Base-by-base conservation (phyloP, 2,329 filamentous ascomycete species). In the Teratosphaeria epicoccoides region DNA sequence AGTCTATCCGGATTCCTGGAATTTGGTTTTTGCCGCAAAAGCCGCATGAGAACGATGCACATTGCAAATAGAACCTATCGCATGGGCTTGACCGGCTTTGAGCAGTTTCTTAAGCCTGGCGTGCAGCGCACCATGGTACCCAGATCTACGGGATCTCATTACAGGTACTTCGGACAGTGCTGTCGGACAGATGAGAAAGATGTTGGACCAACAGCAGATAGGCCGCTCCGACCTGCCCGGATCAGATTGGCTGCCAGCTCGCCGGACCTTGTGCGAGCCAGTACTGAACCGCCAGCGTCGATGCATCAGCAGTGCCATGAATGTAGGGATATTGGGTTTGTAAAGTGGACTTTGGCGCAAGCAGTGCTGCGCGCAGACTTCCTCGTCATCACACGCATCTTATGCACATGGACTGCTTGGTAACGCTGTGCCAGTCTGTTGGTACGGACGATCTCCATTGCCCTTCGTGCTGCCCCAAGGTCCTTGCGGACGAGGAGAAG, bases 61-160 rank as follows among this genome's bases (percentile, higher is more conserved):
- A 37, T n/a, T 37, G 29, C 29, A n/a, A 5, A 6, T 5, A n/a
- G 7, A 17, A 17, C 33, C 33, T 17, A 40, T 5, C 12, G 33
- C 3, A 40, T 40, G 33, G 33, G 33, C 33, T n/a, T 40, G 33
- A 40, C 17, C 14, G 33, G 33, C 33, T n/a, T 40, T 12, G 33
- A 40, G 11, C n/a, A 40, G 33, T 40, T 40, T n/a, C 33, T 20
- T 12, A 40, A 40, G n/a, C 6, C 12, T 40, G 1, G 12, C 33
- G 33, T 40, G 33, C 33, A n/a, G 17, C 17, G 33, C 10, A 40
- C 69, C 28, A 23, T 47, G 24, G 46, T 26, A 11, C 23, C 12
- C 11, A 3, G 45, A 47, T 17, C 22, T 47, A 10, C 24, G 25
- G 5, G 45, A 47, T 28, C 25, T 47, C 7, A 28, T 47, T 5